These are phyloP conservation scores for Luvunga scandens DNA, from an alignment of 345 rosid species.

Conservation along the genomic window DNA sequence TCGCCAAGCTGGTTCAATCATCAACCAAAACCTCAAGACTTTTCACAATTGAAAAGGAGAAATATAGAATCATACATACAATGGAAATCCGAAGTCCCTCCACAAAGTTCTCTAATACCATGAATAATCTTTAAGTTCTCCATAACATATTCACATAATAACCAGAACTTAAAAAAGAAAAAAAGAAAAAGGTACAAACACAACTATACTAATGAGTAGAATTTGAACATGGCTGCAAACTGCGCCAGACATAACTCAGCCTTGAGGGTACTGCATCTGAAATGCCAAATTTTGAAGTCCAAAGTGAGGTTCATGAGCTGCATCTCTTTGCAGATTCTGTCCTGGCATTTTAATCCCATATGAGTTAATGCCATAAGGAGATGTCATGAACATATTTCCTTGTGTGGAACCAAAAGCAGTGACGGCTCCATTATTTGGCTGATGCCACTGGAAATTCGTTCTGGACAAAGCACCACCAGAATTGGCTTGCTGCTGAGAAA, in stretches of 20 bases:
- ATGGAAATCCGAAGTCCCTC: slow-evolving; percentile 17
- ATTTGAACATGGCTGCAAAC: slow-evolving; percentile 6
- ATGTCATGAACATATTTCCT: slow-evolving; percentile 35
- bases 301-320: slow-evolving; percentile 27
- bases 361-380: slow-evolving; percentile 36
- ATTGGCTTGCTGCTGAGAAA: slow-evolving; percentile 33
- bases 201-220: slow-evolving; percentile 27
- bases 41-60: slow-evolving; percentile 13
- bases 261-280: slow-evolving; percentile 51
- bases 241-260: slow-evolving; percentile 24
- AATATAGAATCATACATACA: slow-evolving; percentile 18
- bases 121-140: slow-evolving; percentile 22
- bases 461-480: slow-evolving; percentile 27
- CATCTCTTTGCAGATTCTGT: slow-evolving; percentile 30
- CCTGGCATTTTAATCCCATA: slow-evolving; percentile 43
- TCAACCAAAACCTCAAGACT: neutral
- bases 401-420: slow-evolving; percentile 37
- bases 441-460: slow-evolving; percentile 54
- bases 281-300: slow-evolving; percentile 43
- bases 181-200: slow-evolving; percentile 12
- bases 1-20: neutral
- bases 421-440: slow-evolving; percentile 34
- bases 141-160: slow-evolving; percentile 33
- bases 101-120: slow-evolving; percentile 16
- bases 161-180: neutral